Evolutionary conservation across 108 stramenopile genomes (phyloP).

Genomic region (Nitzschia sp.): DNA sequence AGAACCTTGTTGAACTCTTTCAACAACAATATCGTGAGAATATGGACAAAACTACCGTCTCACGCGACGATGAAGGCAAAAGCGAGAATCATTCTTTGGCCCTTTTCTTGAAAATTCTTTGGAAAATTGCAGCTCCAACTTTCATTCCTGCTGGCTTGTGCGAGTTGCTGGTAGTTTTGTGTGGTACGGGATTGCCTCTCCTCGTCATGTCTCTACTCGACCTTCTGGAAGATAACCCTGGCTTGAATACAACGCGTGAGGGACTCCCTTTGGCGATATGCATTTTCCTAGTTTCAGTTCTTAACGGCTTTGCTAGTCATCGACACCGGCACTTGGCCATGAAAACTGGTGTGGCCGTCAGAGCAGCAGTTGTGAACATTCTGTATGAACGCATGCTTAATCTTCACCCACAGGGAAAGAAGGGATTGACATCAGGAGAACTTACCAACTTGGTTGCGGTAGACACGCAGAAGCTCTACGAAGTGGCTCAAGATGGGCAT

Average conservation of each 20-base stretch:
- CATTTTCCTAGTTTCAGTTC: conserved; percentile 37
- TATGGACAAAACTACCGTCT: neutral
- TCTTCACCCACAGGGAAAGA: conserved; percentile 46
- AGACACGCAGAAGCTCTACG: conserved; percentile 74
- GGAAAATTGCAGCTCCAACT: conserved; percentile 41
- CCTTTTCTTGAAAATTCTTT: conserved; percentile 49
- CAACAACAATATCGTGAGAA: conserved; percentile 12
- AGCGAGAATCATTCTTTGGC: neutral
- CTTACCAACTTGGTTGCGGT: conserved; percentile 66
- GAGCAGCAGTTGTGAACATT: conserved; percentile 46
- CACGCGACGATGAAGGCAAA: neutral
- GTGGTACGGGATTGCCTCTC: conserved; percentile 61
- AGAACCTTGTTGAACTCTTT: conserved; percentile 27
- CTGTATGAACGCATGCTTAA: conserved; percentile 53
- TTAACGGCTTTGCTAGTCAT: conserved; percentile 57
- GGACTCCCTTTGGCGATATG: conserved; percentile 50
- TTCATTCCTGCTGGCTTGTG: conserved; percentile 65
- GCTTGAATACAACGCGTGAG: conserved; percentile 3
- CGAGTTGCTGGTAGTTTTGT: conserved; percentile 55
- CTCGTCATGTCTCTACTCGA: conserved; percentile 55
- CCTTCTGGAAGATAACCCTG: conserved; percentile 51
- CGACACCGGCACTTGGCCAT: conserved; percentile 61
- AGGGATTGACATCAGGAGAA: conserved; percentile 55
- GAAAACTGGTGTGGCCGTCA: conserved; percentile 52
- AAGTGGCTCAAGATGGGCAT: conserved; percentile 73